These are phyloP conservation scores for Porpolomopsis calyptriformis DNA, from an alignment of 768 basidiomycete genomes.

Conservation along the genomic window DNA sequence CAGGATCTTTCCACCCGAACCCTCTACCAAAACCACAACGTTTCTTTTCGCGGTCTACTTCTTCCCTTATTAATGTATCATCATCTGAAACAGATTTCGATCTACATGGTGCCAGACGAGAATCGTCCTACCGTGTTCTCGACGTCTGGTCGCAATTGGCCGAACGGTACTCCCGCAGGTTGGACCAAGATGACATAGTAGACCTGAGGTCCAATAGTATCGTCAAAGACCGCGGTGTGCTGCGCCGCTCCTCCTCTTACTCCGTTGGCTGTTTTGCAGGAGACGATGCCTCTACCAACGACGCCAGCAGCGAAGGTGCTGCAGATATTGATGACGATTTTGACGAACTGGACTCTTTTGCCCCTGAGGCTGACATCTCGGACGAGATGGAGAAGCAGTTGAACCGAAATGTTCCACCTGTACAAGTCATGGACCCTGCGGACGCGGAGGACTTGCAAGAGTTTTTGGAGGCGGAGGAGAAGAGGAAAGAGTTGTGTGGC, in stretches of 20 bases:
- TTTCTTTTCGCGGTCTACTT: slow-evolving; percentile 25
- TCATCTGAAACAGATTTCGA: slow-evolving; percentile 25
- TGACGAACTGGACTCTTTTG: slow-evolving; percentile 51
- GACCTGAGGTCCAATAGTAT: slow-evolving; percentile 53
- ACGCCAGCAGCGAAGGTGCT: slow-evolving; percentile 38
- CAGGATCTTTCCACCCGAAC: slow-evolving; percentile 21
- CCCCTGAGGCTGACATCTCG: slow-evolving; percentile 20
- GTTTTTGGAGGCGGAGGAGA: slow-evolving; percentile 56
- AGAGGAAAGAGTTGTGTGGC: slow-evolving; percentile 38
- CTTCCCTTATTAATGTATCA: slow-evolving; percentile 29
- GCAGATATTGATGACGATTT: slow-evolving; percentile 36
- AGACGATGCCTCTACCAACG: slow-evolving; percentile 38
- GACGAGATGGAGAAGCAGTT: slow-evolving; percentile 23
- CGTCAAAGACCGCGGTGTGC: slow-evolving; percentile 60
- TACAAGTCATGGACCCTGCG: slow-evolving; percentile 31
- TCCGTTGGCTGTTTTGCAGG: slow-evolving; percentile 44
- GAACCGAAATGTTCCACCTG: slow-evolving; percentile 31
- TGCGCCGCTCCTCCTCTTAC: slow-evolving; percentile 33
- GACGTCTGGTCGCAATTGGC: slow-evolving; percentile 60
- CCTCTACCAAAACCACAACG: slow-evolving; percentile 39
- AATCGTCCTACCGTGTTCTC: slow-evolving; percentile 44
- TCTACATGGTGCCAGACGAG: slow-evolving; percentile 45
- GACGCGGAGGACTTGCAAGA: slow-evolving; percentile 56
- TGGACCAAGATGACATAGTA: slow-evolving; percentile 75
- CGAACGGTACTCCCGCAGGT: slow-evolving; percentile 50